Base-by-base conservation (phyloP, 1,139 yeast genomes). In the Candida tropicalis region DNA sequence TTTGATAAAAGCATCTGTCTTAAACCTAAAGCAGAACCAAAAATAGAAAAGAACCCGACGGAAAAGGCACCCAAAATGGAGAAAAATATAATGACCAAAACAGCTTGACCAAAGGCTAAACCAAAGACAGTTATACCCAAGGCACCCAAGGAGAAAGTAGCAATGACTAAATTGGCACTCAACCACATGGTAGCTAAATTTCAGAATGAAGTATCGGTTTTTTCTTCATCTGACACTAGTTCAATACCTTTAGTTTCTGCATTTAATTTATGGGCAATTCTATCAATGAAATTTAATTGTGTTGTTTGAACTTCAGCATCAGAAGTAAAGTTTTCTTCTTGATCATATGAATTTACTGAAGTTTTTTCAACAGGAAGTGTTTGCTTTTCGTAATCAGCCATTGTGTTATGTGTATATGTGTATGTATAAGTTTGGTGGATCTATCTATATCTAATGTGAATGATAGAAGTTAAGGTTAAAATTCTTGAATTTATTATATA, bases 161-260 rank as follows among this genome's bases (percentile, higher is more conserved):
- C 90, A 60, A 90, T 80, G 46, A 89, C 97, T 77, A 88, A 72
- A 66, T 90, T 90, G 28, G 96, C 96, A 22, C 95, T 85, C 58
- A 87, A 76, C 97, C 97, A 90, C 96, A 90, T 87, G 44, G 91
- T 75, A 33, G 91, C 90, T 22, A 95, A 87, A 53, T 76, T 79
- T 70, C 80, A 70, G 44, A 85, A 59, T 26, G 88, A 81, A 42
- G 60, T 63, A 45, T 84, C 89, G 38, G 76, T 71, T 52, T 82
- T 79, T 60, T 84, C 87, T 42, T 79, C 84, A 46, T 81, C 88
- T 18, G 87, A 83, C 43, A 85, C 77, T 35, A 78, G 62, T 54
- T 82, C 89, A 49, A 85, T 77, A 58, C 91, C 91, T 57, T 84
- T 78, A 26, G 82, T 74, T 65, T 85, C 91, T 39, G 80, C 82